Base-by-base conservation (phyloP, 441 rosid genomes). In the Pelargonium hybrid region DNA sequence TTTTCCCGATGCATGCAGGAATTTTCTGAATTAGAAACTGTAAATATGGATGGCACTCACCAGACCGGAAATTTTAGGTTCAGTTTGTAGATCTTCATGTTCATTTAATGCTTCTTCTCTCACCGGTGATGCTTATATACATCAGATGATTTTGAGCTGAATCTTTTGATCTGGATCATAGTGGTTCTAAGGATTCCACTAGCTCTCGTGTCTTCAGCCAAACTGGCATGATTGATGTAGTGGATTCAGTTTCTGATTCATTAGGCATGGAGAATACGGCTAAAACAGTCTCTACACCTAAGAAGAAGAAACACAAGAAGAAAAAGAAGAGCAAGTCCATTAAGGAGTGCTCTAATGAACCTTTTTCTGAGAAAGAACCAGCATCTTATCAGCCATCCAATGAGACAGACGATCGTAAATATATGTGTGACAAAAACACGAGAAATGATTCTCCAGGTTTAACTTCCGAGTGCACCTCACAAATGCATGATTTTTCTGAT, bases 251-350 rank as follows among this genome's bases (percentile, higher is more conserved):
- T 9, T n/a, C 65, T 1, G 73, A 26, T 63, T 37, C 18, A 10
- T n/a, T 4, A 5, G 66, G 15, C 45, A 41, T 66, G 4, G 66
- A 72, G 67, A 66, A 66, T 17, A 25, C 10, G 29, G 18, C 67
- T 41, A 15, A 11, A 66, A 52, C 59, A 52, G 14, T 52, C 15
- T 14, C 59, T 52, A 15, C 59, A 52, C 59, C 18, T 7, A 66
- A n/a, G 65, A 59, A 20, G 11, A 59, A 59, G 70, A 65, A 43
- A 25, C n/a, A n/a, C n/a, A 61, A 68, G 47, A 72, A 56, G 7
- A 20, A 37, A 20, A 72, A 4, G 70, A 56, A 67, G 64, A 18
- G 66, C 1, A 39, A 56, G 45, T 66, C 70, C 54, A 66, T 25
- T 23, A 23, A 66, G 45, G 18, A 56, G 26, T 34, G 41, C 43